Evolutionary conservation across 371 early-diverging fungal species (phyloP), one percentile per base, ranked within the genome.

Genomic region (Mortierella sp.): DNA sequence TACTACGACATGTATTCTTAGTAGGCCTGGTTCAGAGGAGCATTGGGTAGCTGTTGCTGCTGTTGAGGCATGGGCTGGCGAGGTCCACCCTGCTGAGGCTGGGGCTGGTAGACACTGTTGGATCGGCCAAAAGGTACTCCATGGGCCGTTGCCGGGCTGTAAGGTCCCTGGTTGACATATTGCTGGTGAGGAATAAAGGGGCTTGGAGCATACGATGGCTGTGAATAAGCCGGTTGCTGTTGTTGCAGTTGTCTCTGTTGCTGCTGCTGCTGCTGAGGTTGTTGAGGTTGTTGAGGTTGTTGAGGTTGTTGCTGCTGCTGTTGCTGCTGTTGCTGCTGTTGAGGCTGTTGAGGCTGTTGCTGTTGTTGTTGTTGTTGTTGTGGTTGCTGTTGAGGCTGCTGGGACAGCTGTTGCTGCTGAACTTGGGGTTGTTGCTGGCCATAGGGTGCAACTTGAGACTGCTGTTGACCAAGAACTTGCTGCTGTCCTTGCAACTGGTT

Each of bases 181-280:
- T 67, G 69, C 13, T 72, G 73, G 41, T 58, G 68, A 14, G 68
- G 68, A n/a, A 45, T 31, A 26, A 65, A 48, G 7, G 29, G 55
- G 68, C 50, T 29, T 16, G 53, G 29, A 13, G 16, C 39, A n/a
- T 53, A 43, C 43, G 61, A 71, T 64, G 34, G 68, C 22, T 52
- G 71, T 37, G 29, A 29, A 10, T 67, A 61, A 24, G 37, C 41
- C 26, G 53, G 48, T 63, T 55, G 77, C 40, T 22, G 73, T 45
- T 67, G 69, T 53, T 40, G 61, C 34, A 24, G 45, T 40, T 14
- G 81, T 66, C n/a, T 64, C 68, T 37, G 61, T n/a, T 24, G 78
- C 71, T 34, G 72, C 47, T 58, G 81, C 52, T 22, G 83, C 41
- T 47, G 74, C 22, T 68, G 73, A 64, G 64, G 82, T 73, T 29